A percentile compares a stretch with the other conserved stretches of the same genome.
These are phyloP conservation scores for Neurospora sp. DNA, from an alignment of 495 filamentous ascomycete genomes.

Conservation along the genomic window DNA sequence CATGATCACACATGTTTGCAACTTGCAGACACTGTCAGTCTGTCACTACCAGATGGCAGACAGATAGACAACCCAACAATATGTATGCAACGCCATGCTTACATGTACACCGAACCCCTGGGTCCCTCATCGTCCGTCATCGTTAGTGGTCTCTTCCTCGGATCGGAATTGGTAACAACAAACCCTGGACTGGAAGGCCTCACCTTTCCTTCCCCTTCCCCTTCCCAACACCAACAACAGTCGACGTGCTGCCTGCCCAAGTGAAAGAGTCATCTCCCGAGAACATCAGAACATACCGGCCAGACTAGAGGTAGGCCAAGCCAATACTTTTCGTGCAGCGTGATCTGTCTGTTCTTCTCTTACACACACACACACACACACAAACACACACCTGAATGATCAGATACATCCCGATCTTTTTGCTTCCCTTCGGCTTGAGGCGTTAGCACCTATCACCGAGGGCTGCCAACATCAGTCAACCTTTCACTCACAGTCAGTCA, in stretches of 20 bases:
- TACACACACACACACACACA: neutral
- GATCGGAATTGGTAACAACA: neutral
- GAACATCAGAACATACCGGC: neutral
- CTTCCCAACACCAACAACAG: neutral
- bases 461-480: neutral
- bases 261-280: neutral
- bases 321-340: neutral
- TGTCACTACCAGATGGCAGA: neutral
- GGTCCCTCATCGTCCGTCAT: neutral
- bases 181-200: neutral
- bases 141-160: neutral
- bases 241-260: neutral
- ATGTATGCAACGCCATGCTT: neutral
- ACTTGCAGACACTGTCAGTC: neutral
- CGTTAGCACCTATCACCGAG: neutral
- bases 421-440: neutral
- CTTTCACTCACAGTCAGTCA: neutral
- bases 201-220: neutral
- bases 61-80: neutral
- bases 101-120: neutral
- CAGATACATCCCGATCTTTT: neutral
- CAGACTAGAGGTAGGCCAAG: neutral
- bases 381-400: neutral
- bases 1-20: neutral
- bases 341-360: neutral